A percentile compares a stretch with the other conserved stretches of the same genome.
These are phyloP conservation scores for Anthracocystis panici-leucophaei DNA, from an alignment of 1,284 basidiomycete genomes.

Conservation along the genomic window DNA sequence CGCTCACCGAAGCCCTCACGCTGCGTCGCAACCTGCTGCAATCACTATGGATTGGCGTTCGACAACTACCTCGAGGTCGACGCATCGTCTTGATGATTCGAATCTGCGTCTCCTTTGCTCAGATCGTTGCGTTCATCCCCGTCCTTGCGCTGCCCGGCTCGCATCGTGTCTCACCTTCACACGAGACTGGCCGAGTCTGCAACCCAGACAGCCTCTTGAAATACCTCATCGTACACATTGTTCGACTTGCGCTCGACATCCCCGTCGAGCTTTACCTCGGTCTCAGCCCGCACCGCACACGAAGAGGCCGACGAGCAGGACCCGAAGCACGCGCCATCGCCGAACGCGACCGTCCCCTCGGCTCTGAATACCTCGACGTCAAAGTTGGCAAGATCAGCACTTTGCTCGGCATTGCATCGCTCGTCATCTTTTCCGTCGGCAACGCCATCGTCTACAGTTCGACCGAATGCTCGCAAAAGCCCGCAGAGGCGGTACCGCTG, in stretches of 20 bases:
- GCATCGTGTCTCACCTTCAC: slow-evolving; percentile 23
- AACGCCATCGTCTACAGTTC: slow-evolving; percentile 60
- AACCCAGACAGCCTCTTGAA: slow-evolving; percentile 57
- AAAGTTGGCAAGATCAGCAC: slow-evolving; percentile 49
- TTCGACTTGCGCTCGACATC: slow-evolving; percentile 46
- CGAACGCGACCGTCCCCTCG: slow-evolving; percentile 51
- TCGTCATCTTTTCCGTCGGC: slow-evolving; percentile 60
- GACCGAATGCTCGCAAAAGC: slow-evolving; percentile 52
- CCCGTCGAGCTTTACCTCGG: slow-evolving; percentile 61
- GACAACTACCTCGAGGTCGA: slow-evolving; percentile 39
- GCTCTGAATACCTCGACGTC: slow-evolving; percentile 48
- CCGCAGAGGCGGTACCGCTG: slow-evolving; percentile 54
- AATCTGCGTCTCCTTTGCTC: slow-evolving; percentile 33
- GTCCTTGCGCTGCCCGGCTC: slow-evolving; percentile 35
- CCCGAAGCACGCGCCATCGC: slow-evolving; percentile 46
- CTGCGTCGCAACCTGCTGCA: slow-evolving; percentile 49
- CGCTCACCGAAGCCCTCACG: slow-evolving; percentile 46
- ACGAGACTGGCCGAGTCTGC: slow-evolving; percentile 34
- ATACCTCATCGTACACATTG: slow-evolving; percentile 55
- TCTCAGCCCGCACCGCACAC: slow-evolving; percentile 55
- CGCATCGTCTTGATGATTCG: slow-evolving; percentile 41
- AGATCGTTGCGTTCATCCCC: slow-evolving; percentile 46
- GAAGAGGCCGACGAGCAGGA: slow-evolving; percentile 37
- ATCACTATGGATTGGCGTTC: slow-evolving; percentile 36
- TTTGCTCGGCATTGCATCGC: slow-evolving; percentile 49